Base-by-base conservation (phyloP, 2,329 filamentous ascomycete species). In the Sphaceloma murrayae region DNA sequence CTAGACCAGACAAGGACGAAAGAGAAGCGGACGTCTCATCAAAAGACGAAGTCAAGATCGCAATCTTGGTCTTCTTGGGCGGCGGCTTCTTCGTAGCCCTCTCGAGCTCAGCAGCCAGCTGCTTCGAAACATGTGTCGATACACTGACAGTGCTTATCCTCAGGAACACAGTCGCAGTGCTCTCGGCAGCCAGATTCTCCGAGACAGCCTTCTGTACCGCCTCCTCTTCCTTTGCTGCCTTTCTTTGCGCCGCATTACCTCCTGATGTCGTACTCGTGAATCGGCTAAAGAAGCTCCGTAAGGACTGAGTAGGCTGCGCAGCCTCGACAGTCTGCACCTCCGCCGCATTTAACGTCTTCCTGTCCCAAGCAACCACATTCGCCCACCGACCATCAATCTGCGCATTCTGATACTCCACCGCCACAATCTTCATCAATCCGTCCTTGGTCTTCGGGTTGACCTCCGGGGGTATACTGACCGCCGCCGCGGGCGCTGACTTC, bases 61-160 rank as follows among this genome's bases (percentile, higher is more conserved):
- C 82, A 18, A 98, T 75, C 42, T 79, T 85, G 0, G 91, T 93
- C 8, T 74, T 75, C 59, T 86, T 94, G 1, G 91, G 91, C 0
- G 93, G 91, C 2, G 88, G 85, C 58, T 98, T 98, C 65, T 96
- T 95, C 1, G 93, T 98, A 11, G 93, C 91, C 49, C 93, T 78
- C 65, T 96, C 87, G 8, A 98, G 74, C 59, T 98, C 93, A 1
- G 80, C 73, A 2, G 86, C 79, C 54, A 96, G 86, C 29, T 72
- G 76, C 21, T 74, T 66, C 14, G 75, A 70, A 1, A 95, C 79
- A 34, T 75, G 83, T 0, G 88, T 94, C 53, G 78, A 75, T 22
- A 96, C 79, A 34, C 77, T 75, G 21, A 89, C 88, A 6, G 87
- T 88, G 34, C 84, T 94, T 14, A 94, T 83, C 38, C 87, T 77